phyloP scores from a whole-genome alignment of 2,329 filamentous ascomycete genomes.

The Colletotrichum sp. region DNA sequence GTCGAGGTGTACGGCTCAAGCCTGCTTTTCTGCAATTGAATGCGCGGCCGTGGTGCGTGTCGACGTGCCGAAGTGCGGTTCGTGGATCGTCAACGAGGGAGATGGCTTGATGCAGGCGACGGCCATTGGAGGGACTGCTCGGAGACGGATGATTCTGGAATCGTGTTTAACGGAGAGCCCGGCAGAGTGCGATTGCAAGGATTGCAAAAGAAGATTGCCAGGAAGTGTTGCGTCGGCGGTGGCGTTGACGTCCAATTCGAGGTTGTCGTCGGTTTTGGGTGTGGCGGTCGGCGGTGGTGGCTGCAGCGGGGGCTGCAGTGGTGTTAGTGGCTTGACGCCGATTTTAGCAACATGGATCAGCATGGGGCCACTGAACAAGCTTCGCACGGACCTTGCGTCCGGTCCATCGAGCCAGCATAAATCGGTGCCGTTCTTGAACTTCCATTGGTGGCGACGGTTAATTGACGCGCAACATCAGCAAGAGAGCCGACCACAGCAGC shows the following conservation, averaged over 20 bases:
- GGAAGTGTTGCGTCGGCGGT: neutral
- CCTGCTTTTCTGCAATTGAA: neutral
- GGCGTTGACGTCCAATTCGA: neutral
- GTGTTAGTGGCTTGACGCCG: neutral
- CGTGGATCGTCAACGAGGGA: neutral
- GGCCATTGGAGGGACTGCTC: neutral
- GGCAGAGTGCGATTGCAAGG: neutral
- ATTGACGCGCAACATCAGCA: neutral
- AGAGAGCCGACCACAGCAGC: too few relatives aligned
- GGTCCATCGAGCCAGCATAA: neutral
- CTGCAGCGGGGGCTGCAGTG: too few relatives aligned
- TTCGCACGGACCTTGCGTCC: neutral
- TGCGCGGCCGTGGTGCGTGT: neutral
- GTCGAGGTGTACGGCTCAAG: rapidly evolving
- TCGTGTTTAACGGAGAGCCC: neutral
- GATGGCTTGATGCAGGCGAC: too few relatives aligned
- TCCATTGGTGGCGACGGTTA: neutral
- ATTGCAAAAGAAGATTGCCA: neutral
- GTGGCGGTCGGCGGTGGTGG: too few relatives aligned
- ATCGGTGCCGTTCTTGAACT: too few relatives aligned
- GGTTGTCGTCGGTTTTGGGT: too few relatives aligned
- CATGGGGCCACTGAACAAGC: neutral
- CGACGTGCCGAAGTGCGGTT: neutral
- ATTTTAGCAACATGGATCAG: neutral
- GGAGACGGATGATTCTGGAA: neutral